Evolutionary conservation across 2,329 filamentous ascomycete genomes (phyloP).

Genomic region (Colletotrichum cordylinicola): DNA sequence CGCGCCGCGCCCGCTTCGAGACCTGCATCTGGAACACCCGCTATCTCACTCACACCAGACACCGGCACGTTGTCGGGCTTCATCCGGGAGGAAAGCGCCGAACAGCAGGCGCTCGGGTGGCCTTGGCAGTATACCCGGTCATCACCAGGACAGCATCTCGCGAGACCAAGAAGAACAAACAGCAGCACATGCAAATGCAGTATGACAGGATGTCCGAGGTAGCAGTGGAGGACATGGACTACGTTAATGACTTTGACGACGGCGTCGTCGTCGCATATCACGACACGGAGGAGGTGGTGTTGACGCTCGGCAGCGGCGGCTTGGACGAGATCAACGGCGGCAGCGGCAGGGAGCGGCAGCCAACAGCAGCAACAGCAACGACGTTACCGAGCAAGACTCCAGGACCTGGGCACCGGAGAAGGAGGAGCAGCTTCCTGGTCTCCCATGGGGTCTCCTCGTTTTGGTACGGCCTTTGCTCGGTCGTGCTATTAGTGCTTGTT

Average conservation of each 20-base stretch:
- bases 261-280: background rate
- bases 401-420: conserved; percentile 15
- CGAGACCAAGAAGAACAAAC: background rate
- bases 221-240: background rate
- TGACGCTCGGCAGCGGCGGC: background rate
- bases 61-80: conserved; percentile 5
- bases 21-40: background rate
- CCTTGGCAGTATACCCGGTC: background rate
- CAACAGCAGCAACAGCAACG: background rate
- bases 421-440: conserved; percentile 23
- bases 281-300: background rate
- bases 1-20: background rate
- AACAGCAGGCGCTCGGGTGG: background rate
- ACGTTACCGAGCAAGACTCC: background rate
- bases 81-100: background rate
- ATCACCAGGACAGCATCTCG: background rate
- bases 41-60: background rate
- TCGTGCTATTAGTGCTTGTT: conserved; percentile 14
- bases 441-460: conserved; percentile 23
- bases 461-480: conserved; percentile 23
- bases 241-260: background rate
- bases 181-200: background rate
- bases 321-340: background rate
- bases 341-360: background rate
- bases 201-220: background rate